phyloP scores from a whole-genome alignment of 306 rosid species.

The Trichosanthes truncata region DNA sequence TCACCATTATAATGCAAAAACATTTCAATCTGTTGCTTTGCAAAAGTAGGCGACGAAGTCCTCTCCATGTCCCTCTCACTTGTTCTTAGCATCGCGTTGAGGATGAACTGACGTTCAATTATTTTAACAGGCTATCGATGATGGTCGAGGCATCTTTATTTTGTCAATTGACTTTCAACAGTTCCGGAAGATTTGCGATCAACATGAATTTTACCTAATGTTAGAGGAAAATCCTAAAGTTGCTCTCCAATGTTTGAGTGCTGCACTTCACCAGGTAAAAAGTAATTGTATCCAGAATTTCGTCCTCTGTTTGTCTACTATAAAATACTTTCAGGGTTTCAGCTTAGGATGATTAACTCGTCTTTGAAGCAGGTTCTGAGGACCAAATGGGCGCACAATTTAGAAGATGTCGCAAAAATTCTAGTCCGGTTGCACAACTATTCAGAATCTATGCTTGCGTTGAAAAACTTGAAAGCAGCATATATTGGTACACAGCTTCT shows the following conservation, averaged over 20 bases:
- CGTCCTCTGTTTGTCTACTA: neutral
- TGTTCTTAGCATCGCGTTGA: neutral
- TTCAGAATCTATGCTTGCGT: constrained; percentile 67
- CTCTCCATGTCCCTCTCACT: neutral
- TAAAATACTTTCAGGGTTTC: constrained; percentile 1
- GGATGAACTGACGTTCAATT: neutral
- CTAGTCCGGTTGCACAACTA: constrained; percentile 69
- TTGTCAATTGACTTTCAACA: constrained; percentile 63
- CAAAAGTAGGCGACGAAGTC: neutral
- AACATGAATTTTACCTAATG: constrained; percentile 41
- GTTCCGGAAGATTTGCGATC: constrained; percentile 31
- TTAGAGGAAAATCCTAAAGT: constrained; percentile 60
- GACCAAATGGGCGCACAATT: constrained; percentile 29
- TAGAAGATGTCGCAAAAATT: constrained; percentile 42
- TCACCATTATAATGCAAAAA: neutral
- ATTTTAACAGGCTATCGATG: constrained; percentile 13
- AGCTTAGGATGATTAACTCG: constrained; percentile 7
- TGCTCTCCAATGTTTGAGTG: constrained; percentile 62
- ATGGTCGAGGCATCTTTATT: constrained; percentile 32
- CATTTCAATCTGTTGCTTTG: neutral
- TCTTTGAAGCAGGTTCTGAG: constrained; percentile 43
- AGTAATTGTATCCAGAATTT: constrained; percentile 1
- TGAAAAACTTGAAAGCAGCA: constrained; percentile 89
- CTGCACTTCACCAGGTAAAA: constrained; percentile 66
- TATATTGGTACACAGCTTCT: constrained; percentile 52